Evolutionary conservation across 2,329 filamentous ascomycete genomes (phyloP).

Genomic region (Fusarium temperatum): DNA sequence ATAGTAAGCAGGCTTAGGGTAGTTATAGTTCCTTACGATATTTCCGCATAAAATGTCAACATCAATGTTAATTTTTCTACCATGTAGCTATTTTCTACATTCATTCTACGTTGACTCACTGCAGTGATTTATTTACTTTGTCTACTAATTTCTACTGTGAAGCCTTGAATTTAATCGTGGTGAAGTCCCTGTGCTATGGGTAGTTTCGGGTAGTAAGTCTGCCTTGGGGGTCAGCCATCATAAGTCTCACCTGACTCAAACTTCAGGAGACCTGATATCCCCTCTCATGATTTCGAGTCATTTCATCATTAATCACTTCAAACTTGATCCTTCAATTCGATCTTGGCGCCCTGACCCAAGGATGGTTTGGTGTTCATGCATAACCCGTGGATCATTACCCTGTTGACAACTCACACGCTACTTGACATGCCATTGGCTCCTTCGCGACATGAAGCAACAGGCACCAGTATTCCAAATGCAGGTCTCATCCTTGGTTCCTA

Average conservation of each 20-base stretch:
- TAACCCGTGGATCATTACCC: neutral
- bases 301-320: neutral
- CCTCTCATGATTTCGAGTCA: neutral
- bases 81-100: fast-evolving
- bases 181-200: fast-evolving
- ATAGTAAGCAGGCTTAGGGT: neutral
- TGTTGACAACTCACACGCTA: neutral
- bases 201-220: too few species aligned
- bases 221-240: too few species aligned
- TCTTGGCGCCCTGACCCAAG: neutral
- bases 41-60: too few species aligned
- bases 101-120: fast-evolving
- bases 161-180: fast-evolving
- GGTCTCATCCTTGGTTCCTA: neutral
- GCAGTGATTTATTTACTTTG: fast-evolving
- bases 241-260: neutral
- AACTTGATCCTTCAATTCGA: neutral
- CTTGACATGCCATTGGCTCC: neutral
- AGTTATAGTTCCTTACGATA: neutral
- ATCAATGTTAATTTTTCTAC: too few species aligned
- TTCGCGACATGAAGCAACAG: neutral
- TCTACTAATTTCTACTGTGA: fast-evolving
- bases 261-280: fast-evolving
- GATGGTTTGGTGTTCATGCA: neutral
- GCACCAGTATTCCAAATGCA: neutral